Evolutionary conservation across 1,139 yeast genomes (phyloP).

Genomic region (Pichia sp.): DNA sequence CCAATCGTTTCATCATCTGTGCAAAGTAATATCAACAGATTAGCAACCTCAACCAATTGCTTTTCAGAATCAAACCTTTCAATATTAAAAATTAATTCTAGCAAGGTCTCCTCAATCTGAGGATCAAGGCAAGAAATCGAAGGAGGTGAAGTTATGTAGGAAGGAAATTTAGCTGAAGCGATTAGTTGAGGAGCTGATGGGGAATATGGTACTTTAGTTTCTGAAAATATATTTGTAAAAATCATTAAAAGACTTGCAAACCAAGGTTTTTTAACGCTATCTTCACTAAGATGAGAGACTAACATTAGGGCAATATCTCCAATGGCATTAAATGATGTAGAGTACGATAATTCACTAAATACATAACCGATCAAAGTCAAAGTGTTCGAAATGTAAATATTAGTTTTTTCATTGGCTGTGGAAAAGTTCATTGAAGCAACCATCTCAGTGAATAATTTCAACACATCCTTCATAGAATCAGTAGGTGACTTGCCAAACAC

Average conservation of each 20-base stretch:
- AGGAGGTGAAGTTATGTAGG: constrained; percentile 20
- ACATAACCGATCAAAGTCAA: constrained; percentile 45
- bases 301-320: constrained; percentile 38
- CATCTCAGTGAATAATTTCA: constrained; percentile 34
- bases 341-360: constrained; percentile 34
- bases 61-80: constrained; percentile 38
- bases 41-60: constrained; percentile 45
- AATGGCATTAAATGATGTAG: constrained; percentile 26
- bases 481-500: constrained; percentile 31
- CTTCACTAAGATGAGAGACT: constrained; percentile 33
- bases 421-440: constrained; percentile 33
- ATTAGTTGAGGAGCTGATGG: constrained; percentile 26
- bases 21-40: constrained; percentile 50
- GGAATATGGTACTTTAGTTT: constrained; percentile 37
- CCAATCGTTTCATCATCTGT: constrained; percentile 37
- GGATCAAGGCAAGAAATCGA: constrained; percentile 32
- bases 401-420: constrained; percentile 21
- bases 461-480: constrained; percentile 29
- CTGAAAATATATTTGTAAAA: constrained; percentile 44
- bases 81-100: constrained; percentile 38
- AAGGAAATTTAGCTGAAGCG: constrained; percentile 12
- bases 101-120: constrained; percentile 33
- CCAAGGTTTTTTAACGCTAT: constrained; percentile 40
- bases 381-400: constrained; percentile 37
- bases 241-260: constrained; percentile 45